phyloP scores from a whole-genome alignment of 2,329 filamentous ascomycete species.

The Madurella mycetomatis region DNA sequence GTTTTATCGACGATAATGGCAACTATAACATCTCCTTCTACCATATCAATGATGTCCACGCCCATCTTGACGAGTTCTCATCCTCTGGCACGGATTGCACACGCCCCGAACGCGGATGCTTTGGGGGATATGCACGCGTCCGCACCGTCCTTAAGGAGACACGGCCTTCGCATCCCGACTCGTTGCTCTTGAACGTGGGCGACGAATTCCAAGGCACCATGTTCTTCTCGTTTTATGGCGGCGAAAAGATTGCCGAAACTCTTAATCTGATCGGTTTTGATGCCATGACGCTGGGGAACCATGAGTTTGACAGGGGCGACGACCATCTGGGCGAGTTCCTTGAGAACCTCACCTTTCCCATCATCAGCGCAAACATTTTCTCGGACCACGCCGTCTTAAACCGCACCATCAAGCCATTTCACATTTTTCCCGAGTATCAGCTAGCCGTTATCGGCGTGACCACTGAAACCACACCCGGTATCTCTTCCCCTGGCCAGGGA shows the following conservation, averaged over 20 bases:
- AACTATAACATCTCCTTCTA: conserved; percentile 60
- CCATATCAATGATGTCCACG: conserved; percentile 66
- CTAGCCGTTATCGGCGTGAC: conserved; percentile 62
- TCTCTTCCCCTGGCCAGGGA: conserved; percentile 53
- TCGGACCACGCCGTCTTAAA: conserved; percentile 57
- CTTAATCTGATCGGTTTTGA: conserved; percentile 63
- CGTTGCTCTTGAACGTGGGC: conserved; percentile 60
- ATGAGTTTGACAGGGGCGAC: conserved; percentile 63
- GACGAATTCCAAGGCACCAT: conserved; percentile 67
- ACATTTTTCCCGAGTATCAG: conserved; percentile 57
- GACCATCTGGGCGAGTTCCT: conserved; percentile 59
- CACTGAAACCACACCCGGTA: conserved; percentile 54
- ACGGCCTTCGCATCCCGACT: conserved; percentile 54
- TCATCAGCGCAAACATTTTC: conserved; percentile 59
- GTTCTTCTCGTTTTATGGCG: conserved; percentile 62
- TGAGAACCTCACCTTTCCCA: conserved; percentile 59
- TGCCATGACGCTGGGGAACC: conserved; percentile 64
- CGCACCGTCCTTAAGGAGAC: conserved; percentile 56
- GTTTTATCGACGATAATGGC: conserved; percentile 44
- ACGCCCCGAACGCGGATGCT: conserved; percentile 52
- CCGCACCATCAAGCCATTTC: conserved; percentile 60
- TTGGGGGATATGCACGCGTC: conserved; percentile 60
- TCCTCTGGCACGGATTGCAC: conserved; percentile 60
- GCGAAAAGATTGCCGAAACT: conserved; percentile 64
- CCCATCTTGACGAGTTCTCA: conserved; percentile 60